phyloP scores from a whole-genome alignment of 2,329 filamentous ascomycete genomes.

The Diaporthe amygdali region DNA sequence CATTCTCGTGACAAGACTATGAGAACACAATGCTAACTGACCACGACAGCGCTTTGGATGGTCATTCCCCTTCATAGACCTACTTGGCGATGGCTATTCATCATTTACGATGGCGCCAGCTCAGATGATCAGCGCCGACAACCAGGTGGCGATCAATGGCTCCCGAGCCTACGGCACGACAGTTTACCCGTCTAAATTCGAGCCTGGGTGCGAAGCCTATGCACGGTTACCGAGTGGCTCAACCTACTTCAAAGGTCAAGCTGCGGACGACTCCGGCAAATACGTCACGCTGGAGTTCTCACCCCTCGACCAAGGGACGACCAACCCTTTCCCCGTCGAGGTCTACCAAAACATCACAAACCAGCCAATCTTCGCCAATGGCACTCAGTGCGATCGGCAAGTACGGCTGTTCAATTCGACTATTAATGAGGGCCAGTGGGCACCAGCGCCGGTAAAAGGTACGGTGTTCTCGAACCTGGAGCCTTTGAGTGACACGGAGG shows the following conservation, averaged over 20 bases:
- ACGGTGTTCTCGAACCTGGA: conserved; percentile 31
- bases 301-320: conserved; percentile 9
- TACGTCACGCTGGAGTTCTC: conserved; percentile 37
- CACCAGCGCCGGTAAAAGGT: conserved; percentile 33
- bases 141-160: conserved; percentile 48
- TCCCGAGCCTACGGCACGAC: conserved; percentile 51
- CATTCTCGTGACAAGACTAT: background rate
- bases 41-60: conserved; percentile 50
- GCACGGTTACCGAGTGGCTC: conserved; percentile 31
- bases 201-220: conserved; percentile 57
- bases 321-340: conserved; percentile 41
- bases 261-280: conserved; percentile 28
- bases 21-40: conserved; percentile 15
- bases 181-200: conserved; percentile 47
- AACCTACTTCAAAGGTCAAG: conserved; percentile 31
- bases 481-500: conserved; percentile 27
- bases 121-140: conserved; percentile 50
- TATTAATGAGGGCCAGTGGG: conserved; percentile 31
- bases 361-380: conserved; percentile 58
- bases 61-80: conserved; percentile 61
- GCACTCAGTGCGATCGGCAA: conserved; percentile 46
- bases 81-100: conserved; percentile 53
- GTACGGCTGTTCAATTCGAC: conserved; percentile 39
- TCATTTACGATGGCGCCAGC: conserved; percentile 56
- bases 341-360: conserved; percentile 59